phyloP scores from a whole-genome alignment of 1,284 basidiomycete genomes.

The Lentinus polychrous region DNA sequence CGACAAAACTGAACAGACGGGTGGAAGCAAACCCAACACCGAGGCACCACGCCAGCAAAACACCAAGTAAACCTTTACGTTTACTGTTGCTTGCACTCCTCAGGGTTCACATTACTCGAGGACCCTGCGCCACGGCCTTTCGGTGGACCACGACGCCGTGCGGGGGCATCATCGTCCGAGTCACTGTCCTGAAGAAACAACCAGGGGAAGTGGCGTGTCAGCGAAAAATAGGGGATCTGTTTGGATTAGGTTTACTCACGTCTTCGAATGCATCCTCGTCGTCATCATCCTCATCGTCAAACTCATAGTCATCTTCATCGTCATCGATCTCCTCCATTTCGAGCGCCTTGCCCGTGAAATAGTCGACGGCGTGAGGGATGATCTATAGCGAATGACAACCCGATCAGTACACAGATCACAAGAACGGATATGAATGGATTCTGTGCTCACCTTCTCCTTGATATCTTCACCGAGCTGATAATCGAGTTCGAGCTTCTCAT shows the following conservation, averaged over 20 bases:
- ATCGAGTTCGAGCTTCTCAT: constrained; percentile 92
- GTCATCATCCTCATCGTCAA: constrained; percentile 52
- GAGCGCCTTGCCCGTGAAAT: constrained; percentile 95
- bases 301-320: constrained; percentile 61
- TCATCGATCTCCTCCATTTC: constrained; percentile 80
- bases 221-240: neutral
- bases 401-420: no score
- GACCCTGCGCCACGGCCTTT: constrained; percentile 42
- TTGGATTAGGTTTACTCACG: constrained; percentile 27
- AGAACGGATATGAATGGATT: no score
- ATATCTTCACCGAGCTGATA: constrained; percentile 99
- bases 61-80: no score
- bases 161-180: constrained; percentile 51
- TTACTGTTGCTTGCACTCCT: constrained; percentile 85
- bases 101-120: constrained; percentile 52
- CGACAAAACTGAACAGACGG: no score
- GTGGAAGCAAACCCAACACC: no score
- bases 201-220: constrained; percentile 6
- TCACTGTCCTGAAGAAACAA: constrained; percentile 44
- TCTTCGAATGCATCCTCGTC: constrained; percentile 45
- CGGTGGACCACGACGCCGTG: constrained; percentile 48
- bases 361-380: constrained; percentile 91
- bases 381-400: no score
- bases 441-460: constrained; percentile 83
- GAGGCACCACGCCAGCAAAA: no score